These are phyloP conservation scores for Citrus glauca DNA, from an alignment of 345 rosid genomes.

Conservation along the genomic window DNA sequence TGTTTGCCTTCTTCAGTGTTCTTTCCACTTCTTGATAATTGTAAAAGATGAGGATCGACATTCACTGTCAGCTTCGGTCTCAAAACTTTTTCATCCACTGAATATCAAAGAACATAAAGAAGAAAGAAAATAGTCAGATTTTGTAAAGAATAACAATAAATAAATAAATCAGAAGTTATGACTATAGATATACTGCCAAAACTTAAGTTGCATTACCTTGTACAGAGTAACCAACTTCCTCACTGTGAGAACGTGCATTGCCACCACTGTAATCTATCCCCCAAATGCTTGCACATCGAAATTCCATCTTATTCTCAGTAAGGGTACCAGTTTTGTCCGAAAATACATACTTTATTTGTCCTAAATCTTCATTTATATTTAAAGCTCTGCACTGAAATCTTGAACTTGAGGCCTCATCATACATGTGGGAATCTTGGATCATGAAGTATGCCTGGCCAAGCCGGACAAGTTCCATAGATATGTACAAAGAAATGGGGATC, in stretches of 20 bases:
- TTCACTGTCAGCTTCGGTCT: slow-evolving; percentile 87
- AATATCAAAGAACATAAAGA: slow-evolving; percentile 17
- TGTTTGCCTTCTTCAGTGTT: slow-evolving; percentile 46
- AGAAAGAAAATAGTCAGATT: slow-evolving; percentile 12
- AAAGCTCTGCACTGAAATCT: slow-evolving; percentile 93
- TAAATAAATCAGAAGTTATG: not conserved
- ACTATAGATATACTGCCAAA: not conserved
- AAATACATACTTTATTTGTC: slow-evolving; percentile 93
- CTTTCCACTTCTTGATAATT: slow-evolving; percentile 41
- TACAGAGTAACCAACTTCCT: slow-evolving; percentile 41
- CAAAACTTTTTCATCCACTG: slow-evolving; percentile 71
- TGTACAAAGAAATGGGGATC: slow-evolving; percentile 98
- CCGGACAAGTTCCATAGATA: slow-evolving; percentile 99
- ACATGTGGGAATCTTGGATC: slow-evolving; percentile 71
- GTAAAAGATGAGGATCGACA: slow-evolving; percentile 59
- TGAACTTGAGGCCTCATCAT: slow-evolving; percentile 72
- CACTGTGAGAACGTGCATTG: slow-evolving; percentile 31
- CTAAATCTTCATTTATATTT: slow-evolving; percentile 96
- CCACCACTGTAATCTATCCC: slow-evolving; percentile 77
- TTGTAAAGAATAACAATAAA: not conserved
- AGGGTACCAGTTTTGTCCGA: slow-evolving; percentile 99
- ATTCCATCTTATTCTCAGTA: slow-evolving; percentile 98
- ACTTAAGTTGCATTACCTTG: slow-evolving; percentile 44
- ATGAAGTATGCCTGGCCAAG: slow-evolving; percentile 98
- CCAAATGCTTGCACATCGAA: slow-evolving; percentile 89